Percentiles rank a stretch among this genome's conserved stretches.
Evolutionary conservation across 2,329 filamentous ascomycete genomes (phyloP).

Genomic region (Boeremia lycopersici): DNA sequence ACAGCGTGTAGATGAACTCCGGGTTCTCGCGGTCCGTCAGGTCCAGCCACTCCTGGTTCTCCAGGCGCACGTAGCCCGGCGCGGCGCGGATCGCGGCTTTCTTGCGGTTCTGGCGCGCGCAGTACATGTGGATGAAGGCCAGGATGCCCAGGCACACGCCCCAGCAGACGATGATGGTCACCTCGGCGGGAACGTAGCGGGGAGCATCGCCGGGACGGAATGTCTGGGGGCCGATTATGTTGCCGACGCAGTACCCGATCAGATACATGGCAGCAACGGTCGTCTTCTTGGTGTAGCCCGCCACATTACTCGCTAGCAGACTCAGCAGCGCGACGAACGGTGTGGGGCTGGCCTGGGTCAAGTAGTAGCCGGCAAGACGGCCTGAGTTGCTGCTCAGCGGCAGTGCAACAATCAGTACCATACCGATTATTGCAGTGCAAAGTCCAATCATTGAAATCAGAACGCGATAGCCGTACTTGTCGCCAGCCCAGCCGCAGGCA

Average conservation of each 20-base stretch:
- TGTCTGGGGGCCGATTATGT: conserved; percentile 49
- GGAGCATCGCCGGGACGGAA: conserved; percentile 44
- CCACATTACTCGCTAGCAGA: conserved; percentile 67
- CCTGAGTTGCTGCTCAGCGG: conserved; percentile 64
- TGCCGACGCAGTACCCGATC: conserved; percentile 51
- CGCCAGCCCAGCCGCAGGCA: conserved; percentile 62
- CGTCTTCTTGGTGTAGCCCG: conserved; percentile 65
- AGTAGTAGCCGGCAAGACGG: conserved; percentile 68
- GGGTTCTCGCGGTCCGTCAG: conserved; percentile 70
- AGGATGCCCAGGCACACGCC: conserved; percentile 60
- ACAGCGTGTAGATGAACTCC: conserved; percentile 66
- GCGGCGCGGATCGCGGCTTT: conserved; percentile 60
- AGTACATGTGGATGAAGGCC: conserved; percentile 68
- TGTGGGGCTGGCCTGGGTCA: conserved; percentile 65
- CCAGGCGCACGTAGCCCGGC: conserved; percentile 64
- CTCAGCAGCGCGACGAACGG: conserved; percentile 69
- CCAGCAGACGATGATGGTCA: conserved; percentile 67
- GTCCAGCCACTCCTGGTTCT: conserved; percentile 72
- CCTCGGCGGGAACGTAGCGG: conserved; percentile 67
- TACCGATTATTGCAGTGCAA: conserved; percentile 61
- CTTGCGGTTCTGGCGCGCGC: conserved; percentile 61
- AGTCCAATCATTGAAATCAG: conserved; percentile 61
- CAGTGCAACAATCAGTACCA: conserved; percentile 68
- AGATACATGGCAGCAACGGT: conserved; percentile 60
- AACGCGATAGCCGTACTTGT: conserved; percentile 62